Percentiles rank a stretch among this genome's conserved stretches.
These are phyloP conservation scores for Coriolopsis trogii DNA, from an alignment of 1,284 basidiomycete species.

Conservation along the genomic window DNA sequence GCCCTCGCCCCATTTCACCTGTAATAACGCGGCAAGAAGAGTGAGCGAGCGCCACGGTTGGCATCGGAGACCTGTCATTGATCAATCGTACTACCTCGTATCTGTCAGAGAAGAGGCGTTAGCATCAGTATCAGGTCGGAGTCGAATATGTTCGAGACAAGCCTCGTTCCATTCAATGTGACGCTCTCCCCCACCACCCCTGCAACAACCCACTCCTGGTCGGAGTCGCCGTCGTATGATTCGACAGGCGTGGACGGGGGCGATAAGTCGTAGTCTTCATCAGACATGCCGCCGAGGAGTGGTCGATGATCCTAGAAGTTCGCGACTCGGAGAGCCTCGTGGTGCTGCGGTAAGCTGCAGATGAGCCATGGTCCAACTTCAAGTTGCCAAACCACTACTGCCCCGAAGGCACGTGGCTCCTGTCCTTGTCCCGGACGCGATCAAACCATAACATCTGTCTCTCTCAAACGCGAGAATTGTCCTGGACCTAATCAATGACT, in stretches of 20 bases:
- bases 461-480: neutral
- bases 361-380: too few relatives aligned
- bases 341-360: neutral
- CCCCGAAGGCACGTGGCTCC: too few relatives aligned
- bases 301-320: too few relatives aligned
- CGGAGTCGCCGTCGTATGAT: constrained; percentile 36
- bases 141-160: too few relatives aligned
- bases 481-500: constrained; percentile 29
- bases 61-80: neutral
- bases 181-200: constrained; percentile 43
- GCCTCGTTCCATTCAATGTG: constrained; percentile 36
- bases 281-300: neutral
- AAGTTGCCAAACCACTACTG: too few relatives aligned
- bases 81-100: constrained; percentile 17
- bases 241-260: constrained; percentile 36
- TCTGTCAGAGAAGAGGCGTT: constrained; percentile 4
- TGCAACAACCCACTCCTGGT: constrained; percentile 40
- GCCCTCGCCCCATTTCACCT: constrained; percentile 42
- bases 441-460: neutral
- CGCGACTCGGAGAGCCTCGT: neutral
- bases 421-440: too few relatives aligned
- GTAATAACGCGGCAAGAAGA: neutral
- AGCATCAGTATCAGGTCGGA: too few relatives aligned
- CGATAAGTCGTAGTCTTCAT: constrained; percentile 1
- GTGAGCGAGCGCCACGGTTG: neutral